Percentiles rank a stretch among this genome's conserved stretches.
Evolutionary conservation across 441 rosid species (phyloP).

Genomic region (Jatropha multifida): DNA sequence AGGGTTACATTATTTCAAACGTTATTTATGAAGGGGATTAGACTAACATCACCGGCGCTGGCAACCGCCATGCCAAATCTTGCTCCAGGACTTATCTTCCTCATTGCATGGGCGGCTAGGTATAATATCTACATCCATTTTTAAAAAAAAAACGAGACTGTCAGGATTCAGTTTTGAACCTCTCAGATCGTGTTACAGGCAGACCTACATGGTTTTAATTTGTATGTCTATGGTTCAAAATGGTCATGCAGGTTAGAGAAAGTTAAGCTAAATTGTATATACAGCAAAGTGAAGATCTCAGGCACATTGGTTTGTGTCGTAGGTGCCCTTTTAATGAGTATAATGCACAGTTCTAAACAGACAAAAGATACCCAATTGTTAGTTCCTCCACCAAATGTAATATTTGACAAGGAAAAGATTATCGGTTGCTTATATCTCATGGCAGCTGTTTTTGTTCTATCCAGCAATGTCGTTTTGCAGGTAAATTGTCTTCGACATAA

Average conservation of each 20-base stretch:
- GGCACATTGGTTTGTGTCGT: slow-evolving; percentile 72
- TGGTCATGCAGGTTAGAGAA: slow-evolving; percentile 58
- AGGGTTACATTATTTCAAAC: slow-evolving; percentile 81
- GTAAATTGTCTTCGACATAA: slow-evolving; percentile 19
- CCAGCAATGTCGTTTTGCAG: slow-evolving; percentile 70
- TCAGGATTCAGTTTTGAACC: too few species aligned
- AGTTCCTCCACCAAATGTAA: neutral
- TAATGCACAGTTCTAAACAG: slow-evolving; percentile 57
- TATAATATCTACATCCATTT: slow-evolving; percentile 6
- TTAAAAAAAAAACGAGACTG: too few species aligned
- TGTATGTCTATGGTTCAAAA: neutral
- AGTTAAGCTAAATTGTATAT: slow-evolving; percentile 53
- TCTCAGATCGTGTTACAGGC: too few species aligned
- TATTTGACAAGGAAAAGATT: slow-evolving; percentile 54
- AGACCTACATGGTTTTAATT: too few species aligned
- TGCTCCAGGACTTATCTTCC: slow-evolving; percentile 77
- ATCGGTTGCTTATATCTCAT: slow-evolving; percentile 69
- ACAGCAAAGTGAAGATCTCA: slow-evolving; percentile 70
- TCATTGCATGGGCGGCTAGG: slow-evolving; percentile 77
- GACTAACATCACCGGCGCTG: slow-evolving; percentile 74
- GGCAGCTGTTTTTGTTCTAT: slow-evolving; percentile 53
- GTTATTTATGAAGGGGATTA: slow-evolving; percentile 69
- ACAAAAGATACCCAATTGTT: slow-evolving; percentile 12
- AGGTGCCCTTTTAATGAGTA: slow-evolving; percentile 75
- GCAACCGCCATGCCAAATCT: slow-evolving; percentile 98